Evolutionary conservation across 1,284 basidiomycete species (phyloP).

Genomic region (Boletellus sp.): DNA sequence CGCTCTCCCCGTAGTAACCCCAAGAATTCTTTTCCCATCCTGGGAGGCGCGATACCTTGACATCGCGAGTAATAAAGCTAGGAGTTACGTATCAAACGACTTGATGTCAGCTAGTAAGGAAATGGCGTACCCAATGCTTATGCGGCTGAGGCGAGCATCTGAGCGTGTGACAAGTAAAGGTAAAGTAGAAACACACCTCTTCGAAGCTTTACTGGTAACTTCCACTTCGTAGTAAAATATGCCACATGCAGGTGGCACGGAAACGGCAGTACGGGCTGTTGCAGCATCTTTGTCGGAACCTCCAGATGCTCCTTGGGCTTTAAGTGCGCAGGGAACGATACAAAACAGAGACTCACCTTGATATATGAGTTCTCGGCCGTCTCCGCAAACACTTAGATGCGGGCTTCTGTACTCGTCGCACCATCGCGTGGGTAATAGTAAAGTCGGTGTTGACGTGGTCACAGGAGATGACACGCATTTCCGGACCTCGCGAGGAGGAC

Average conservation of each 20-base stretch:
- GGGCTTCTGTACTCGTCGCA: constrained; percentile 61
- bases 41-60: constrained; percentile 72
- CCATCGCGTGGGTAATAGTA: constrained; percentile 76
- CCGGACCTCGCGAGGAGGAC: constrained; percentile 41
- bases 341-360: constrained; percentile 41
- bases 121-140: constrained; percentile 67
- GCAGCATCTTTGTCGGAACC: constrained; percentile 77
- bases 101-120: not conserved
- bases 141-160: constrained; percentile 49
- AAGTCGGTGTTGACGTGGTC: constrained; percentile 37
- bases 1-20: constrained; percentile 95
- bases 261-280: constrained; percentile 67
- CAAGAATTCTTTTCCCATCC: constrained; percentile 90
- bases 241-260: constrained; percentile 79
- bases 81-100: constrained; percentile 9
- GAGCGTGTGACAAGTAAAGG: constrained; percentile 11
- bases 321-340: constrained; percentile 5
- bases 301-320: constrained; percentile 44
- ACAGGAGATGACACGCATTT: constrained; percentile 26
- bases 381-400: constrained; percentile 57
- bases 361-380: constrained; percentile 71
- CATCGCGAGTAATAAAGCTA: constrained; percentile 50
- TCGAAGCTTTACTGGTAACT: constrained; percentile 65
- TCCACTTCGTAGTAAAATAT: constrained; percentile 91
- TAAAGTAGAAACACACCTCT: constrained; percentile 53